Conservation (phyloP, 257 asterid species). For the Nicotiana knightiana region DNA sequence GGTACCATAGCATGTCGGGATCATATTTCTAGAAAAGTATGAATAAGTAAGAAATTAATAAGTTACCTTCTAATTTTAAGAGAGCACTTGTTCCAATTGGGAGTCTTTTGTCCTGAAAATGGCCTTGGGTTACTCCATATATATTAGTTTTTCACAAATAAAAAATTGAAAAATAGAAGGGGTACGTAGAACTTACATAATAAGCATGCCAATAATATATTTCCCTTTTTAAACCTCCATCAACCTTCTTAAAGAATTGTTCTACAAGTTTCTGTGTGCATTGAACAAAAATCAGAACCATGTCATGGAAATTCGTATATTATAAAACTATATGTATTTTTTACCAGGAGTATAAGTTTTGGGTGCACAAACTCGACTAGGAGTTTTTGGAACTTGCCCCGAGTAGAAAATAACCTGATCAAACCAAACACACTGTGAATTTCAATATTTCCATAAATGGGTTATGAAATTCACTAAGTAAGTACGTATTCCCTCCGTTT, state of each 20-base stretch:
- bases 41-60: neutral
- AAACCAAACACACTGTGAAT: neutral
- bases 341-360: slow-evolving; percentile 69
- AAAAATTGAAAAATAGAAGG: neutral
- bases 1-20: too few species aligned
- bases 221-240: slow-evolving; percentile 49
- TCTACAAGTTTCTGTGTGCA: slow-evolving; percentile 64
- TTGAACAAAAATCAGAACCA: neutral
- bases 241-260: slow-evolving; percentile 47
- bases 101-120: slow-evolving; percentile 74
- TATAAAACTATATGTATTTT: neutral
- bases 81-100: slow-evolving; percentile 63
- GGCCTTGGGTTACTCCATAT: neutral
- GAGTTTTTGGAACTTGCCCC: slow-evolving; percentile 64
- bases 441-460: neutral
- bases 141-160: neutral
- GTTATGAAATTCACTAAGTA: too few species aligned
- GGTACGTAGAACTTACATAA: slow-evolving; percentile 46
- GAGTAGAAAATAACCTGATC: slow-evolving; percentile 42
- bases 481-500: too few species aligned
- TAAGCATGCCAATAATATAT: slow-evolving; percentile 83
- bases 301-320: neutral
- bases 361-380: slow-evolving; percentile 61
- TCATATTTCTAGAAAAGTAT: too few species aligned
- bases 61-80: slow-evolving; percentile 54